Conservation (phyloP, 192 early-diverging fungal species). For the Coemansia sp. region DNA sequence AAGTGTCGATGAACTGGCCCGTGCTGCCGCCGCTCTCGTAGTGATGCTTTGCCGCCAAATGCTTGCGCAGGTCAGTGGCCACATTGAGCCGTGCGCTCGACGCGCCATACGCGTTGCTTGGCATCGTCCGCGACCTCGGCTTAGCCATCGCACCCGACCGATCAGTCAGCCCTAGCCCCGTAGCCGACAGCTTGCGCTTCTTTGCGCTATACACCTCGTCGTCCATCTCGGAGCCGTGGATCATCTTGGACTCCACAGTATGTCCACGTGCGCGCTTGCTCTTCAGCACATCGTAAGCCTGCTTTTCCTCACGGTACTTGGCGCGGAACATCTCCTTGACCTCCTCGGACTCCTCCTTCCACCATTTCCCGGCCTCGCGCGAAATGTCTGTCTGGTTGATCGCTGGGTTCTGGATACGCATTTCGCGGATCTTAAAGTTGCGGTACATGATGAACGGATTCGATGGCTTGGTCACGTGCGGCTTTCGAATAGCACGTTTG, state of each 20-base stretch:
- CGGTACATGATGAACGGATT: conserved; percentile 56
- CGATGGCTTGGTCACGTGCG: conserved; percentile 26
- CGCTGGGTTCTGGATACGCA: conserved; percentile 41
- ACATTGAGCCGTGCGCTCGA: conserved; percentile 20
- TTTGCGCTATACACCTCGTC: neutral
- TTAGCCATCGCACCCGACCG: conserved; percentile 18
- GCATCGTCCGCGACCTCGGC: conserved; percentile 46
- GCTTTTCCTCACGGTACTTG: conserved; percentile 39
- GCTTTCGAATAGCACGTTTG: neutral
- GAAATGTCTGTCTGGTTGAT: conserved; percentile 54
- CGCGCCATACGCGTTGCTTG: conserved; percentile 14
- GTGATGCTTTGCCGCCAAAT: conserved; percentile 26
- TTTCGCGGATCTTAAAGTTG: conserved; percentile 43
- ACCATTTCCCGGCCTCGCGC: conserved; percentile 44
- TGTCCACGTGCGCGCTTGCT: conserved; percentile 31
- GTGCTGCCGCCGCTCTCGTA: conserved; percentile 10
- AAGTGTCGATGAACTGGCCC: conserved; percentile 19
- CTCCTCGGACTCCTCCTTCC: conserved; percentile 47
- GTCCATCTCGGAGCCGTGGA: neutral
- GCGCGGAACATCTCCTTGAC: conserved; percentile 43
- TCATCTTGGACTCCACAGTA: neutral
- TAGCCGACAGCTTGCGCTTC: conserved; percentile 3
- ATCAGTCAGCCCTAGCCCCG: neutral
- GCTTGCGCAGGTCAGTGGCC: conserved; percentile 38
- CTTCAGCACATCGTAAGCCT: conserved; percentile 37